Percentiles rank a stretch among this genome's conserved stretches.
phyloP scores from a whole-genome alignment of 2,329 filamentous ascomycete genomes.

The Colletotrichum musicola region DNA sequence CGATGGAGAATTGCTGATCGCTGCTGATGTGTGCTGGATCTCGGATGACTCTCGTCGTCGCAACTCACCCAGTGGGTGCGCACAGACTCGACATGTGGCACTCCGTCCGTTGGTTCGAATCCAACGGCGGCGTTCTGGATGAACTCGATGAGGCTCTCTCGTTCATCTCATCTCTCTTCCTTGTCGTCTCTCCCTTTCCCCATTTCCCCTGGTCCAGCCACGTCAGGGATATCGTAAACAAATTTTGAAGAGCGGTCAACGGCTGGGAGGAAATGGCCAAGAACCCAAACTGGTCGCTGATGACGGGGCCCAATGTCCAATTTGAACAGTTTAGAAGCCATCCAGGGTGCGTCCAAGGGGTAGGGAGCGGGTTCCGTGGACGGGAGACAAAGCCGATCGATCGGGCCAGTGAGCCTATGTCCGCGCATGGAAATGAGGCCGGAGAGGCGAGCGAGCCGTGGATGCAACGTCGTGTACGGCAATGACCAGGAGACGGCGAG shows the following conservation, averaged over 20 bases:
- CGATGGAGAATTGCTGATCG: background rate
- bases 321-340: slow-evolving; percentile 15
- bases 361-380: slow-evolving; percentile 15
- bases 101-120: background rate
- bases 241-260: slow-evolving; percentile 25
- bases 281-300: slow-evolving; percentile 5
- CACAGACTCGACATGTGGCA: slow-evolving; percentile 14
- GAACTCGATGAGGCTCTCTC: slow-evolving; percentile 27
- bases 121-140: slow-evolving; percentile 14
- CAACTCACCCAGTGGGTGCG: slow-evolving; percentile 17
- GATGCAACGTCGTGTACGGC: slow-evolving; percentile 21
- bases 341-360: slow-evolving; percentile 19
- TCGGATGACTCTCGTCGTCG: slow-evolving; percentile 1
- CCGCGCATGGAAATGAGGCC: slow-evolving; percentile 25
- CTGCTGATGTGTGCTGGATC: background rate
- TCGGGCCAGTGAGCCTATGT: slow-evolving; percentile 29
- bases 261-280: background rate
- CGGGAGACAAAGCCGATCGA: slow-evolving; percentile 33
- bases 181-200: slow-evolving; percentile 18
- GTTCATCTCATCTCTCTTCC: slow-evolving; percentile 34
- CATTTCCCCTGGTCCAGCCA: slow-evolving; percentile 33
- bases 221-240: slow-evolving; percentile 23
- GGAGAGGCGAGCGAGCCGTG: slow-evolving; percentile 24
- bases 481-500: slow-evolving; percentile 17
- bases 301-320: slow-evolving; percentile 20